Evolutionary conservation across 352 stramenopile species (phyloP).

Genomic region (Pythium dissimile): DNA sequence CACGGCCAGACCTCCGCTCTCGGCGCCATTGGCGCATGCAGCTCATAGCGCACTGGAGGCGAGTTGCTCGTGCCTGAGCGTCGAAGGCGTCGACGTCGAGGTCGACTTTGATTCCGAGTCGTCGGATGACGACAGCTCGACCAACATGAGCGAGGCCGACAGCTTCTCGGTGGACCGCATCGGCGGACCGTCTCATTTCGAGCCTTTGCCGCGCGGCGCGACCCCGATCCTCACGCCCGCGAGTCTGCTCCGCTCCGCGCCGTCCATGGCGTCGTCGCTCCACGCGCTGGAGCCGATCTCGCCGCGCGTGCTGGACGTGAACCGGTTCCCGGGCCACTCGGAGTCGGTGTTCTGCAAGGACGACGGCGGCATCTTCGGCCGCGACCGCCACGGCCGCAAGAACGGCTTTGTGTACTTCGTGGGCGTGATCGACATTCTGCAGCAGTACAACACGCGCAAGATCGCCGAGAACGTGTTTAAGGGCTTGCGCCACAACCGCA

Average conservation of each 20-base stretch:
- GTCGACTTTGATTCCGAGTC: conserved; percentile 7
- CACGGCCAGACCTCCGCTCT: background rate
- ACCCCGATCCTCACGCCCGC: conserved; percentile 9
- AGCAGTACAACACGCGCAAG: conserved; percentile 93
- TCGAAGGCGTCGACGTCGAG: conserved; percentile 11
- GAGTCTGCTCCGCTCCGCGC: conserved; percentile 12
- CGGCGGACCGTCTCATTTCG: background rate
- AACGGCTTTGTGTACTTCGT: conserved; percentile 89
- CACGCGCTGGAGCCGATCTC: conserved; percentile 35
- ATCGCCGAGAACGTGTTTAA: conserved; percentile 90
- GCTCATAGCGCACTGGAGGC: background rate
- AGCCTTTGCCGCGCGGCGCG: conserved; percentile 5
- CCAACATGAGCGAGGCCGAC: conserved; percentile 6
- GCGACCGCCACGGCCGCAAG: conserved; percentile 53
- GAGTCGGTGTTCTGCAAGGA: conserved; percentile 76
- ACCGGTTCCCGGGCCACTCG: conserved; percentile 36
- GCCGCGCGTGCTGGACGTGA: conserved; percentile 46
- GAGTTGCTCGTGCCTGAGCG: background rate
- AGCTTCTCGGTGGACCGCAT: conserved; percentile 13
- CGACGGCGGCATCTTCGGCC: conserved; percentile 66
- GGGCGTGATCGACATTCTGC: conserved; percentile 93
- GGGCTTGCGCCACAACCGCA: conserved; percentile 75
- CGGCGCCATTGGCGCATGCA: background rate
- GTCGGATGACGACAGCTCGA: conserved; percentile 7
- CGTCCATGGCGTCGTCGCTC: conserved; percentile 17